These are phyloP conservation scores for Nitzschia sp. DNA, from an alignment of 108 stramenopile species.

Conservation along the genomic window DNA sequence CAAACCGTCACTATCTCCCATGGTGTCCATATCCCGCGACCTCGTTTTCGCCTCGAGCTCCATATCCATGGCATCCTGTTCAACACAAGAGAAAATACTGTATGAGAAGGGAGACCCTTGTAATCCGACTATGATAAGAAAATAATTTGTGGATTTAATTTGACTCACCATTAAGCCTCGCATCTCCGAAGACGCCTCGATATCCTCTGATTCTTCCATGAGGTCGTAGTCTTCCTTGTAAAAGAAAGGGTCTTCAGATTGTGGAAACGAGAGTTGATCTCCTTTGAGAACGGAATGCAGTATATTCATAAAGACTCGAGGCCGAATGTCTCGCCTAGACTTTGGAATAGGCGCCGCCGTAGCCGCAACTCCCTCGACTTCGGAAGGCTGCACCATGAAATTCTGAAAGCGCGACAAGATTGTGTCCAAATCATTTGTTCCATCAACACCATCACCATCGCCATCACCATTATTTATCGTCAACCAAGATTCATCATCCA, in stretches of 20 bases:
- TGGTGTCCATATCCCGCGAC: slow-evolving; percentile 18
- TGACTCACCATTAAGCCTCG: slow-evolving; percentile 25
- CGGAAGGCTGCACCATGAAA: slow-evolving; percentile 59
- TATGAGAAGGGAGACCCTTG: too few relatives aligned
- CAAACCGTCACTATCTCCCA: slow-evolving; percentile 7
- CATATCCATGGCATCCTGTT: slow-evolving; percentile 46
- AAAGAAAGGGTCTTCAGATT: slow-evolving; percentile 33
- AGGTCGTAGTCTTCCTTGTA: slow-evolving; percentile 42
- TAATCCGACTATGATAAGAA: too few relatives aligned
- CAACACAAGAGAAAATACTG: slow-evolving; percentile 1
- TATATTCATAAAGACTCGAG: slow-evolving; percentile 58
- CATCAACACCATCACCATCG: background rate
- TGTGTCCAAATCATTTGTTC: slow-evolving; percentile 29
- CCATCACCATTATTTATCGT: slow-evolving; percentile 29
- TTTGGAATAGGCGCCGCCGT: background rate
- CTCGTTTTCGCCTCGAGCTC: slow-evolving; percentile 32
- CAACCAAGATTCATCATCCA: slow-evolving; percentile 69
- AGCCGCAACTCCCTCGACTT: slow-evolving; percentile 49
- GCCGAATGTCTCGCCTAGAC: slow-evolving; percentile 41
- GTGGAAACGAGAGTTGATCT: slow-evolving; percentile 19
- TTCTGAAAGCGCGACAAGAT: slow-evolving; percentile 51
- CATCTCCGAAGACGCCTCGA: slow-evolving; percentile 1
- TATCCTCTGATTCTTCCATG: slow-evolving; percentile 17
- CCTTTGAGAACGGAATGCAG: slow-evolving; percentile 53
- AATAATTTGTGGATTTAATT: too few relatives aligned